Evolutionary conservation across 2,329 filamentous ascomycete genomes (phyloP).

Genomic region (Colletotrichum destructivum): DNA sequence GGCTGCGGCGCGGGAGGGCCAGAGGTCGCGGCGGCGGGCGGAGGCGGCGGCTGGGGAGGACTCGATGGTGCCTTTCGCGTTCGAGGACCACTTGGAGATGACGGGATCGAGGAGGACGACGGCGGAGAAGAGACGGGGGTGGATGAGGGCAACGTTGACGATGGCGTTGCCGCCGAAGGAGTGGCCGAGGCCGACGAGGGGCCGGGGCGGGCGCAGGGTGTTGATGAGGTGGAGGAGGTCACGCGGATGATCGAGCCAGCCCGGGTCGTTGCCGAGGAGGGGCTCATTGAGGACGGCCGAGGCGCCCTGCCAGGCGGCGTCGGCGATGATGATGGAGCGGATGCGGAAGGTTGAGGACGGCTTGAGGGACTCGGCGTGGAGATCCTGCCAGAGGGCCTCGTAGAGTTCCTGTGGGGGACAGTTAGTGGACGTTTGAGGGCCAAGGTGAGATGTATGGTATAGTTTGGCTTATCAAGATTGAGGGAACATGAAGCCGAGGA

Average conservation of each 20-base stretch:
- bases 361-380: slow-evolving; percentile 71
- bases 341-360: slow-evolving; percentile 72
- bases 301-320: slow-evolving; percentile 87
- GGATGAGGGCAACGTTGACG: slow-evolving; percentile 78
- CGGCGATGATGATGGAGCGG: slow-evolving; percentile 89
- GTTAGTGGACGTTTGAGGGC: background rate
- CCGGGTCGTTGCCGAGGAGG: slow-evolving; percentile 82
- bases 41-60: slow-evolving; percentile 71
- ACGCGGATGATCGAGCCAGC: slow-evolving; percentile 88
- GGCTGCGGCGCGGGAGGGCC: slow-evolving; percentile 83
- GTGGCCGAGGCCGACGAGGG: slow-evolving; percentile 88
- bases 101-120: slow-evolving; percentile 90
- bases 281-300: slow-evolving; percentile 84
- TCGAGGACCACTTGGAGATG: slow-evolving; percentile 68
- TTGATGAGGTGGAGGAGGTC: slow-evolving; percentile 91
- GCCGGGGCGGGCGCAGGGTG: slow-evolving; percentile 83
- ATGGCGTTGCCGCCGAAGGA: slow-evolving; percentile 88
- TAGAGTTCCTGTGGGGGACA: slow-evolving; percentile 80
- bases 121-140: slow-evolving; percentile 84
- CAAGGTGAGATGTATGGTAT: background rate
- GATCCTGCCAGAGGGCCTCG: slow-evolving; percentile 91
- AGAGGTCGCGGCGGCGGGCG: slow-evolving; percentile 81
- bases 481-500: slow-evolving; percentile 19
- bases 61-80: slow-evolving; percentile 51
- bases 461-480: background rate